Base-by-base conservation (phyloP, 2,329 filamentous ascomycete species). In the Alternaria infectoria region DNA sequence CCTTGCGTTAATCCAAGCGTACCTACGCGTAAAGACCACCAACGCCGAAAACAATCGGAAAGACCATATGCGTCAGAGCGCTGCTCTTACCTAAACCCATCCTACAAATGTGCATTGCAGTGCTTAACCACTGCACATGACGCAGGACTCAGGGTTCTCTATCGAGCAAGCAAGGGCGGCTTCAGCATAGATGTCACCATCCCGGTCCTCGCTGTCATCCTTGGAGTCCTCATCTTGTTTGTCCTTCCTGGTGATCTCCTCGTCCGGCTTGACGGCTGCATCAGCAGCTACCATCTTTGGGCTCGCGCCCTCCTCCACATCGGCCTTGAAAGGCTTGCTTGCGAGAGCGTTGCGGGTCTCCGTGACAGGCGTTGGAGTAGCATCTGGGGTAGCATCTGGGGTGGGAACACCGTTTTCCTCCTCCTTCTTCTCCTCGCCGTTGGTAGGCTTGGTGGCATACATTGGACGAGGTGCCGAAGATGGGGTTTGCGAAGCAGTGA, bases 111-210 rank as follows among this genome's bases (percentile, higher is more conserved):
- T 26, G 15, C 19, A 57, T 19, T 47, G 52, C 3, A 15, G 10
- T 5, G 13, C 26, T 81, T 87, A 98, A 85, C 94, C 95, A 82
- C 93, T 96, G 89, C 96, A 99, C 96, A 99, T 98, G 69, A 97
- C 80, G 80, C 96, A 99, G 51, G 91, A 87, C 80, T 99, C 96
- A 72, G 91, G 93, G 85, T 98, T 97, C 79, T 98, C 94, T 81
- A 99, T 98, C 83, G 94, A 97, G 86, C 96, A 99, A 74, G 90
- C 89, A 79, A 99, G 85, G 15, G 92, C 94, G 62, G 94, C 93
- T 72, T 98, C 92, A 0, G 95, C 95, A 81, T 97, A 99, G 73
- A 99, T 99, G 79, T 99, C 95, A 54, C 88, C 89, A 80, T 97
- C 94, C 11, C 92, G 88, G 70, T 91, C 89, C 68, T 90, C 88